Evolutionary conservation across 306 rosid genomes (phyloP), one percentile per base, ranked within the genome.

Genomic region (Vicia sativa): DNA sequence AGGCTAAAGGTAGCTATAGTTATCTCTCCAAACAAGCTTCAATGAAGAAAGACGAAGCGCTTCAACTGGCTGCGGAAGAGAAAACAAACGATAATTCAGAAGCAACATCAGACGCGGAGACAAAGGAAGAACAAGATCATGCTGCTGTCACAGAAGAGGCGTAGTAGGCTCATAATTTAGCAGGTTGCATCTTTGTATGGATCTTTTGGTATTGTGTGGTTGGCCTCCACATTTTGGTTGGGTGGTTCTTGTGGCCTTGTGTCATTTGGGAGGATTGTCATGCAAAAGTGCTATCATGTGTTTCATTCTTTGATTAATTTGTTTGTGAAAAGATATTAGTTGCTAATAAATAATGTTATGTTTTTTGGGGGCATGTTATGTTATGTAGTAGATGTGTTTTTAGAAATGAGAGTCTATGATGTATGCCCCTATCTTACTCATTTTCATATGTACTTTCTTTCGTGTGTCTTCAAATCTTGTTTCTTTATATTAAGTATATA

Each of bases 1-100:
- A 83, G 82, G 92, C 85, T 75, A 89, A 85, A 80, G 96, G 96
- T 3, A 81, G 91, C 81, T 89, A 89, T 45, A 85, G 62, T 15
- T 79, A 87, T 67, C 81, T 87, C 37, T 71, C 71, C 70, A 76
- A 75, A 74, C 62, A 83, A n/a, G 76, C 93, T 79, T 83, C 96
- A 2, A 1, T 85, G 70, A 89, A 55, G 86, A 89, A 71, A 43
- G 82, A 29, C 55, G 14, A 23, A 50, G 10, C 7, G 9, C 5
- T 6, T 4, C 28, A 25, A n/a, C 28, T 35, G 14, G 53, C 68
- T 0, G 82, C 14, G 1, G 82, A 5, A 5, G 48, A 9, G 37
- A 78, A 67, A 18, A 3, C 61, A 1, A 81, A 31, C 0, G 83
- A 38, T 3, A 29, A 55, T 1, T 26, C 62, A 56, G 39, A 10